Percentiles rank a stretch among this genome's conserved stretches.
These are phyloP conservation scores for Ulota crispa DNA, from an alignment of 225 moss, liverwort and hornwort genomes.

Conservation along the genomic window DNA sequence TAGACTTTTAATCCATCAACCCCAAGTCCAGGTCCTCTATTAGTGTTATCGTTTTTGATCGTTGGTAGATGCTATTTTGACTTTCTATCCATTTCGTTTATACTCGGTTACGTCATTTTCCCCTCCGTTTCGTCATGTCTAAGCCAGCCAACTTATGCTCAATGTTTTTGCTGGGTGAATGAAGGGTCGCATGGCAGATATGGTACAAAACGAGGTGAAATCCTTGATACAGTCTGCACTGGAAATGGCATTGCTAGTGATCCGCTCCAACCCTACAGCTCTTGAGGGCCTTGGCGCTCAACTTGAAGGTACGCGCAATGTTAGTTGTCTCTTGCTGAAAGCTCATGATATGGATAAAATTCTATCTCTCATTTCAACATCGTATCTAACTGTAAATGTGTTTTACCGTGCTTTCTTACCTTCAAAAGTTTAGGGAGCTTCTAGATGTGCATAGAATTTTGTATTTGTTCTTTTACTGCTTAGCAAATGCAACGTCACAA, in stretches of 20 bases:
- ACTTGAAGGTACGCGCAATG: constrained; percentile 67
- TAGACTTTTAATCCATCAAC: background rate
- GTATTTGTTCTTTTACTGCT: background rate
- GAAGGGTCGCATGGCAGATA: constrained; percentile 90
- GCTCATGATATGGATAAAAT: background rate
- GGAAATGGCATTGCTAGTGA: constrained; percentile 79
- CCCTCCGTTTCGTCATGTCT: constrained; percentile 1
- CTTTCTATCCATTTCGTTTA: constrained; percentile 1
- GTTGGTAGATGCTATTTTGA: constrained; percentile 1
- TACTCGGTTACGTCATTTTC: background rate
- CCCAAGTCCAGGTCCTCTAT: constrained; percentile 8
- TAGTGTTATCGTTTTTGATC: background rate
- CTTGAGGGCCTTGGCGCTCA: constrained; percentile 89
- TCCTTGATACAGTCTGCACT: constrained; percentile 76
- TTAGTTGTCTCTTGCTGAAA: constrained; percentile 8
- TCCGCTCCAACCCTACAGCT: constrained; percentile 72
- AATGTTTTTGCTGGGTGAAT: constrained; percentile 37
- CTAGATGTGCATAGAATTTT: background rate
- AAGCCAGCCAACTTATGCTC: constrained; percentile 23
- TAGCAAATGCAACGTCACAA: constrained; percentile 5
- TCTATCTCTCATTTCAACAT: background rate
- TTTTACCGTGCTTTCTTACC: background rate
- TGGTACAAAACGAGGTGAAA: constrained; percentile 91
- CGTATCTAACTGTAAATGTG: background rate
- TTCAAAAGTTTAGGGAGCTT: background rate